Base-by-base conservation (phyloP, 2,329 filamentous ascomycete genomes). In the Taxawa tesnikishii region DNA sequence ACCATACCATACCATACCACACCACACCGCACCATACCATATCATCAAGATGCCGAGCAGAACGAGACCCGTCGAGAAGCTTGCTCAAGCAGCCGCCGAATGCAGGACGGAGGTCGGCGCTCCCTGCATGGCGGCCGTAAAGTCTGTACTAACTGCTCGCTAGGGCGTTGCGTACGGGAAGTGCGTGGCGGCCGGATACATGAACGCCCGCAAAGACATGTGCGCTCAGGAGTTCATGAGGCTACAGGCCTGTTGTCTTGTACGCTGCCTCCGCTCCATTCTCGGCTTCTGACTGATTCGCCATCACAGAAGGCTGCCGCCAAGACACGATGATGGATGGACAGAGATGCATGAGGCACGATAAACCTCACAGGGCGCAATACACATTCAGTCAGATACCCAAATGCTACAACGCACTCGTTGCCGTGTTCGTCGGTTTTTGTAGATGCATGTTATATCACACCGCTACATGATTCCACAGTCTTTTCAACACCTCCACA, bases 181-280 rank as follows among this genome's bases (percentile, higher is more conserved):
- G 65, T 98, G 90, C 54, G 77, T 98, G 42, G 71, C 88, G 31
- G 73, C 75, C 24, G 88, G 96, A 51, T 96, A 93, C 59, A 88
- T 88, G 51, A 74, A 84, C 4, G 74, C 94, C 3, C 73, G 85
- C 46, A 93, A 93, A 52, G 83, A 94, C 51, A 90, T 90, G 65
- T 98, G 90, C 50, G 67, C 69, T 4, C 75, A 74, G 36, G 85
- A 94, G 50, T 96, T 98, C 45, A 64, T 90, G 56, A 75, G 63
- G 43, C 56, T 96, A 29, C 94, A 93, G 54, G 68, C 93, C 43
- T 96, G 88, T 52, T 93, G 84, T 51, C 49, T 92, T 49, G 87
- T 94, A 23, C n/a, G 19, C 8, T 8, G 19, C 19, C n/a, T 8
- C 8, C n/a, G 19, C 8, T 8, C 19, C 8, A 23, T 8, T 23